Percentiles rank a stretch among this genome's conserved stretches.
Conservation (phyloP, 2,329 filamentous ascomycete species). For the Thelonectria rubi region DNA sequence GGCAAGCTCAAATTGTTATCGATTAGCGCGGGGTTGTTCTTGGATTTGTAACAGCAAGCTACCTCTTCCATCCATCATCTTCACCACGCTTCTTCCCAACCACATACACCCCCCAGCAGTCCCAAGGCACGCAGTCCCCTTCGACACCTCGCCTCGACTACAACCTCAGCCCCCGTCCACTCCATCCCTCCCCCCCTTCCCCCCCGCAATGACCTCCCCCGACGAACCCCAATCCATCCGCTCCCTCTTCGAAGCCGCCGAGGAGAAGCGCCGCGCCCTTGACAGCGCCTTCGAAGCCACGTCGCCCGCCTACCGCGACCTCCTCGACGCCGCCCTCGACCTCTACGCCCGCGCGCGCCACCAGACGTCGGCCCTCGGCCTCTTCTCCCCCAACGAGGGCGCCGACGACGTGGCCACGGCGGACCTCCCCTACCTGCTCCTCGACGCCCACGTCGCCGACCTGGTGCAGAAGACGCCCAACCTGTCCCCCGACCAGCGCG, state of each 20-base stretch:
- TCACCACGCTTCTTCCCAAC: too few relatives aligned
- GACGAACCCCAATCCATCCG: conserved; percentile 61
- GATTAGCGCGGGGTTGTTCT: too few relatives aligned
- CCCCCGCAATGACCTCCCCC: conserved; percentile 45
- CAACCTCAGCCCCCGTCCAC: too few relatives aligned
- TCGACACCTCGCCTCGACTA: not conserved
- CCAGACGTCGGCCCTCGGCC: conserved; percentile 73
- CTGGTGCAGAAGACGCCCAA: conserved; percentile 74
- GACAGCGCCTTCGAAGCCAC: conserved; percentile 72
- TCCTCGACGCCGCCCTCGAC: conserved; percentile 71
- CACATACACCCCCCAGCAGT: too few relatives aligned
- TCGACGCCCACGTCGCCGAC: conserved; percentile 82
- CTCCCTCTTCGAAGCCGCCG: conserved; percentile 59
- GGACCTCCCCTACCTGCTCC: conserved; percentile 86
- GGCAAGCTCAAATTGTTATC: too few relatives aligned
- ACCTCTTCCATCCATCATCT: not conserved
- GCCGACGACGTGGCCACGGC: conserved; percentile 86
- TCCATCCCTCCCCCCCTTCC: not conserved
- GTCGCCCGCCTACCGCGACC: conserved; percentile 71
- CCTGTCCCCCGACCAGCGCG: conserved; percentile 64
- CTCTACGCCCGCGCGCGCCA: conserved; percentile 78
- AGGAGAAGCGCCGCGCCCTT: conserved; percentile 63
- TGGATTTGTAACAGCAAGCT: not conserved
- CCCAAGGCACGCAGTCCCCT: too few relatives aligned
- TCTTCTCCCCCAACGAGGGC: conserved; percentile 92